Conservation (phyloP, 2,329 filamentous ascomycete genomes). For the Hypoxylon sp. region DNA sequence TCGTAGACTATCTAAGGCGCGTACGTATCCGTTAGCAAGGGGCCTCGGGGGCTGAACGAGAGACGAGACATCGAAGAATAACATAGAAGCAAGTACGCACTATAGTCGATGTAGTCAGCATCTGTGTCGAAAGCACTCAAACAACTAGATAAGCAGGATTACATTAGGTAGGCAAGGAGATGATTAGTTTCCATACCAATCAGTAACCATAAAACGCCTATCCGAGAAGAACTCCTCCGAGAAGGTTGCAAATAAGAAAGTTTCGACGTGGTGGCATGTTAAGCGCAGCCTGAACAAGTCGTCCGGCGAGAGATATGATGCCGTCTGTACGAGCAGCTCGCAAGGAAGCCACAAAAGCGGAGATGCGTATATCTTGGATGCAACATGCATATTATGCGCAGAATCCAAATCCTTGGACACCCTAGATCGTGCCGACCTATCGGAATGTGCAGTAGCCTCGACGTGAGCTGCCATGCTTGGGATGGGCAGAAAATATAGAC, state of each 20-base stretch:
- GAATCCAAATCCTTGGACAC: conserved; percentile 17
- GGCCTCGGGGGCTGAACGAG: neutral
- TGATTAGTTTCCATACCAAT: conserved; percentile 32
- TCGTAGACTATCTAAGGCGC: conserved; percentile 36
- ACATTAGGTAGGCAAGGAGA: too few species aligned
- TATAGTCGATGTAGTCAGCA: conserved; percentile 16
- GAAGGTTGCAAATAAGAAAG: conserved; percentile 40
- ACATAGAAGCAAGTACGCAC: conserved; percentile 18
- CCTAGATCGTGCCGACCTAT: conserved; percentile 15
- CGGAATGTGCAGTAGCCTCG: conserved; percentile 4
- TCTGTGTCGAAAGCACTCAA: neutral
- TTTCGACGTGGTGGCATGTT: conserved; percentile 40
- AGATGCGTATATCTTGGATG: conserved; percentile 19
- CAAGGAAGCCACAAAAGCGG: conserved; percentile 42
- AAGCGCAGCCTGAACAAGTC: conserved; percentile 43
- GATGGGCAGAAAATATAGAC: neutral
- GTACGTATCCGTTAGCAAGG: neutral
- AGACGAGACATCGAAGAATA: neutral
- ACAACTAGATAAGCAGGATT: neutral
- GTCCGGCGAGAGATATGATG: conserved; percentile 36
- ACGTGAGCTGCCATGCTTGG: conserved; percentile 25
- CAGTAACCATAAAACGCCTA: conserved; percentile 44
- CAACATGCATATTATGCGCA: conserved; percentile 28
- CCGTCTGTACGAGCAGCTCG: conserved; percentile 42
- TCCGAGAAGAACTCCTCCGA: conserved; percentile 43